Evolutionary conservation across 2,329 filamentous ascomycete species (phyloP).

Genomic region (Fusarium sp.): DNA sequence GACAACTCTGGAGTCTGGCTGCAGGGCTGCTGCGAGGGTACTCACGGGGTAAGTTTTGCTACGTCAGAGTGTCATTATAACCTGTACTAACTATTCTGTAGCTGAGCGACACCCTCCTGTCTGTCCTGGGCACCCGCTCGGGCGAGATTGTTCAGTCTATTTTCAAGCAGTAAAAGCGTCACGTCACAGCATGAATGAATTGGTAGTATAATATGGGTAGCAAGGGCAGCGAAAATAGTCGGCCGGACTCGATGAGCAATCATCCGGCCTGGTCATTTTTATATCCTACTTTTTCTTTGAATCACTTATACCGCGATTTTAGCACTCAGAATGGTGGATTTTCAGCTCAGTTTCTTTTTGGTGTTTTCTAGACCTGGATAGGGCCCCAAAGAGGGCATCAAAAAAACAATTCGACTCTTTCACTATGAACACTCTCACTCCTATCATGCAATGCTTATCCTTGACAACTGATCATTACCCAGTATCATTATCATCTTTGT

Average conservation of each 20-base stretch:
- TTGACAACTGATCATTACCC: background rate
- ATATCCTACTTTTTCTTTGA: constrained; percentile 26
- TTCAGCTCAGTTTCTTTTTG: constrained; percentile 7
- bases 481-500: background rate
- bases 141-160: constrained; percentile 83
- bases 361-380: constrained; percentile 33
- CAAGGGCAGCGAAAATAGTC: constrained; percentile 41
- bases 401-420: constrained; percentile 9
- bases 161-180: constrained; percentile 60
- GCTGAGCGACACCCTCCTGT: constrained; percentile 85
- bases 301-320: constrained; percentile 13
- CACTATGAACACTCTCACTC: background rate
- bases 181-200: constrained; percentile 34
- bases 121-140: constrained; percentile 79
- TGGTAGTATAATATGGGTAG: constrained; percentile 38
- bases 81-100: constrained; percentile 50
- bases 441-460: background rate
- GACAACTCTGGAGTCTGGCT: constrained; percentile 85
- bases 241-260: constrained; percentile 27
- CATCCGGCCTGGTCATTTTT: constrained; percentile 25
- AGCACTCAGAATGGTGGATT: constrained; percentile 21
- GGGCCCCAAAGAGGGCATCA: constrained; percentile 11
- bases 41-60: constrained; percentile 81
- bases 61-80: background rate
- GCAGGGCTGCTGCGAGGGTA: constrained; percentile 93